A percentile compares a stretch with the other conserved stretches of the same genome.
Conservation (phyloP, 306 rosid genomes). For the Quercus parvula region DNA sequence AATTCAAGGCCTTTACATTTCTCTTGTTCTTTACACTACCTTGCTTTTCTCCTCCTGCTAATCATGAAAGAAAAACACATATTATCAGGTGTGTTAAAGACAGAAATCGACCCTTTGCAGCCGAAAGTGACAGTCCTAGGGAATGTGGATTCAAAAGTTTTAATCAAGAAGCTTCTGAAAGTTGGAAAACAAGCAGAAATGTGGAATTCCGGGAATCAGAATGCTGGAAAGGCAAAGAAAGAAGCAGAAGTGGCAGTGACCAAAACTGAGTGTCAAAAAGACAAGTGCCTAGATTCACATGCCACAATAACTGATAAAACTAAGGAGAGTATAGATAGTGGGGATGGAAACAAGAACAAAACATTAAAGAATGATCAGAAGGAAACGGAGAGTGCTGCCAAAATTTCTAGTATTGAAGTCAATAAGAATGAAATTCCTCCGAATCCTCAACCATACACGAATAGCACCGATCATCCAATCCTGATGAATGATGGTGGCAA, state of each 20-base stretch:
- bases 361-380: conserved; percentile 1
- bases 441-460: background rate
- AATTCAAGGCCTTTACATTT: background rate
- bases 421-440: background rate
- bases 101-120: conserved; percentile 34
- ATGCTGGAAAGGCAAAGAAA: conserved; percentile 13
- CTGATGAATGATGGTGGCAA: background rate
- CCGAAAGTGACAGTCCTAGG: conserved; percentile 40
- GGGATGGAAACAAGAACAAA: conserved; percentile 4
- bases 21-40: background rate
- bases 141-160: conserved; percentile 31
- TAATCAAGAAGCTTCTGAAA: conserved; percentile 35
- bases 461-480: conserved; percentile 17
- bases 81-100: conserved; percentile 32
- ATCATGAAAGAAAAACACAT: background rate
- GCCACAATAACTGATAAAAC: conserved; percentile 1
- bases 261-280: background rate
- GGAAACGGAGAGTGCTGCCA: background rate
- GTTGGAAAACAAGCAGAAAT: conserved; percentile 39
- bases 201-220: conserved; percentile 12
- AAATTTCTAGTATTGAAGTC: background rate
- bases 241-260: conserved; percentile 1
- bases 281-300: background rate
- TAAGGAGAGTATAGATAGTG: conserved; percentile 9
- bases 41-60: background rate